Evolutionary conservation across 257 asterid genomes (phyloP).

Genomic region (Rehmannia glutinosa): DNA sequence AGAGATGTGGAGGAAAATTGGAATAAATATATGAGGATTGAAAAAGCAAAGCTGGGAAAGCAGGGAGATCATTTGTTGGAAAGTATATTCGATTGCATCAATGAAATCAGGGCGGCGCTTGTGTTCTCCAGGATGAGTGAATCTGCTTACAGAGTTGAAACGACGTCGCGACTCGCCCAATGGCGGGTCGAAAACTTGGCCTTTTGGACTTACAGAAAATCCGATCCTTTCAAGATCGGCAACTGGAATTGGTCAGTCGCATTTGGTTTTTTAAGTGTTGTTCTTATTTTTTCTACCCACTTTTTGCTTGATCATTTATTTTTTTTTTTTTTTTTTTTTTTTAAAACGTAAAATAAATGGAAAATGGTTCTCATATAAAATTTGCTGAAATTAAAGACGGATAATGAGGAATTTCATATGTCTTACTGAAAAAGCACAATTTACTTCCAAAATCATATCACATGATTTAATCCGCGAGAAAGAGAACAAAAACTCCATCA

Average conservation of each 20-base stretch:
- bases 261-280: neutral
- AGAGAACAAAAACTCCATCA: too few relatives aligned
- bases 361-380: too few relatives aligned
- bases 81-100: conserved; percentile 22
- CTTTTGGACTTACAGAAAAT: conserved; percentile 62
- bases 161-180: conserved; percentile 60
- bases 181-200: conserved; percentile 79
- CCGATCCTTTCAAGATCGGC: conserved; percentile 80
- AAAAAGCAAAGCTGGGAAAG: conserved; percentile 23
- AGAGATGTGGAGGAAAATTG: neutral
- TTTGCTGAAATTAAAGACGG: too few relatives aligned
- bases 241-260: conserved; percentile 69
- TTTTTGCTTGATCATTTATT: neutral
- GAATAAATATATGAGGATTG: conserved; percentile 12
- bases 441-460: too few relatives aligned
- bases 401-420: too few relatives aligned
- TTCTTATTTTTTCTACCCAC: neutral
- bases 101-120: conserved; percentile 24
- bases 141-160: conserved; percentile 15
- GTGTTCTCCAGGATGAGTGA: conserved; percentile 24
- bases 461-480: too few relatives aligned
- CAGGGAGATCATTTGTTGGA: conserved; percentile 16
- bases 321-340: too few relatives aligned
- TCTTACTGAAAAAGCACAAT: too few relatives aligned
- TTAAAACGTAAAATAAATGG: too few relatives aligned